A percentile compares a stretch with the other conserved stretches of the same genome.
Conservation (phyloP, 768 basidiomycete genomes). For the Scleroderma citrinum region DNA sequence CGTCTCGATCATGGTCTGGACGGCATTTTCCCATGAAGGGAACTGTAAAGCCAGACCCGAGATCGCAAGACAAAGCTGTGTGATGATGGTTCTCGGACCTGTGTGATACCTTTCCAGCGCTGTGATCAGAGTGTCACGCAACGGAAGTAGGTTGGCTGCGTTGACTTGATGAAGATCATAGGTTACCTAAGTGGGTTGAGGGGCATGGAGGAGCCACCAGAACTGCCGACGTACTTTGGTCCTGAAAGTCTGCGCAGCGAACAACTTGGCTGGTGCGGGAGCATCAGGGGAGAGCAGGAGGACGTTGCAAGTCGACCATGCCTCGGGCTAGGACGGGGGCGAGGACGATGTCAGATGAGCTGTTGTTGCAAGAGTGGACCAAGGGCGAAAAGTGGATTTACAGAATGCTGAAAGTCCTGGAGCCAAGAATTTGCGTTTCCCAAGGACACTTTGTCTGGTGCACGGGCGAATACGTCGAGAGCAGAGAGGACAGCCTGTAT, state of each 20-base stretch:
- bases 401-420: conserved; percentile 98
- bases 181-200: conserved; percentile 61
- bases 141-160: conserved; percentile 58
- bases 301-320: conserved; percentile 93
- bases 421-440: conserved; percentile 92
- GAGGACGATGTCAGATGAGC: conserved; percentile 62
- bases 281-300: conserved; percentile 78
- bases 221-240: conserved; percentile 62
- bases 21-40: conserved; percentile 76
- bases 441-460: conserved; percentile 77
- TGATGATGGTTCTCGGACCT: conserved; percentile 79
- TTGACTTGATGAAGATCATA: conserved; percentile 93
- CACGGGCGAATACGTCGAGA: conserved; percentile 71
- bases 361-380: conserved; percentile 43
- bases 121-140: conserved; percentile 81
- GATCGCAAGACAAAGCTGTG: conserved; percentile 86
- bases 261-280: conserved; percentile 76
- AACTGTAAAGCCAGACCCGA: conserved; percentile 89
- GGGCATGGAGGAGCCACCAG: conserved; percentile 12
- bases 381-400: conserved; percentile 77
- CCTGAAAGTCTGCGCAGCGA: conserved; percentile 95
- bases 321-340: conserved; percentile 78
- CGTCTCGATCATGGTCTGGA: conserved; percentile 73
- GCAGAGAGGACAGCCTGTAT: conserved; percentile 71
- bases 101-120: conserved; percentile 66